Evolutionary conservation across 2,329 filamentous ascomycete species (phyloP).

Genomic region (Claviceps sp.): DNA sequence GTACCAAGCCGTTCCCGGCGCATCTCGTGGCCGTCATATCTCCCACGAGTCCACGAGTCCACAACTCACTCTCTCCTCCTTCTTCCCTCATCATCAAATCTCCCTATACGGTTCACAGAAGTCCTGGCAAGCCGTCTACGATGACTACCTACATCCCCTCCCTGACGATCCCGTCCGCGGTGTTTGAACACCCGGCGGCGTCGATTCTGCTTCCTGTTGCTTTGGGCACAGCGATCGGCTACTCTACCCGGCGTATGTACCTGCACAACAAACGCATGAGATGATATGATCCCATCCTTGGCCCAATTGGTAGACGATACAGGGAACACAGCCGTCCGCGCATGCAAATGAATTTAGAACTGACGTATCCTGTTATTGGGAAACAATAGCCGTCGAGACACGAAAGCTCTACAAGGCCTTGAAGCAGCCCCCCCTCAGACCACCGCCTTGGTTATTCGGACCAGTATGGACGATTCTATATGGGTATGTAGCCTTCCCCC

Average conservation of each 20-base stretch:
- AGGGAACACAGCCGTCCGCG: no score
- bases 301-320: no score
- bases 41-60: no score
- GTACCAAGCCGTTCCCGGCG: no score
- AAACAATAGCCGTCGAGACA: conserved; percentile 35
- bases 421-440: conserved; percentile 52
- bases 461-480: conserved; percentile 57
- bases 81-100: not conserved
- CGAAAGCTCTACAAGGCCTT: conserved; percentile 50
- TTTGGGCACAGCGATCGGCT: conserved; percentile 62
- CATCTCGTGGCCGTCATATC: no score
- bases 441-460: conserved; percentile 48
- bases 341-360: no score
- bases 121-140: not conserved
- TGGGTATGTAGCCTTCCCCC: conserved; percentile 22
- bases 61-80: not conserved
- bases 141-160: conserved; percentile 77
- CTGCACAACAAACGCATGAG: no score
- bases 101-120: no score
- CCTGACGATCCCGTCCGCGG: conserved; percentile 55
- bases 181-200: conserved; percentile 59
- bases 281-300: no score
- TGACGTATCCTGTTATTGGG: no score
- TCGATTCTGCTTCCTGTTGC: conserved; percentile 66
- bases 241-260: conserved; percentile 47